A percentile compares a stretch with the other conserved stretches of the same genome.
phyloP scores from a whole-genome alignment of 2,329 filamentous ascomycete species.

The Neopestalotiopsis sp. region DNA sequence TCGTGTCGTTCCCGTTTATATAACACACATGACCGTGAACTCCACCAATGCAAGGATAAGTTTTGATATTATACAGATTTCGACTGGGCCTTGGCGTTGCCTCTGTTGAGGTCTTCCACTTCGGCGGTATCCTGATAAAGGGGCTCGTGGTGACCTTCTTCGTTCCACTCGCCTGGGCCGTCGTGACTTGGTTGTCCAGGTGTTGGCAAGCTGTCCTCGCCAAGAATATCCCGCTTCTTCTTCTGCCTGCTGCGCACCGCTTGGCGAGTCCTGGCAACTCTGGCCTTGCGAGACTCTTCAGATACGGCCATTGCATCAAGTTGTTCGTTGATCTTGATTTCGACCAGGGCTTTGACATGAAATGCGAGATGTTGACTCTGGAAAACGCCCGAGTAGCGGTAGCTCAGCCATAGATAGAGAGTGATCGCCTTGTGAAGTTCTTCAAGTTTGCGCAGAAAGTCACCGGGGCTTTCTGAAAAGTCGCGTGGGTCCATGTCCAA shows the following conservation, averaged over 20 bases:
- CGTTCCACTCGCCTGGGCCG: slow-evolving; percentile 37
- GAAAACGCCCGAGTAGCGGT: slow-evolving; percentile 84
- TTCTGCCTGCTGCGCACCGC: slow-evolving; percentile 23
- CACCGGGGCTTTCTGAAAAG: slow-evolving; percentile 41
- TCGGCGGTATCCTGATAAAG: slow-evolving; percentile 33
- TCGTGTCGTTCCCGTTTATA: neutral
- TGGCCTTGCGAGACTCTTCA: slow-evolving; percentile 40
- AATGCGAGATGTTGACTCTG: slow-evolving; percentile 76
- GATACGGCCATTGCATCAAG: slow-evolving; percentile 62
- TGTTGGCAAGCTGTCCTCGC: slow-evolving; percentile 18
- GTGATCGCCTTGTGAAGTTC: slow-evolving; percentile 81
- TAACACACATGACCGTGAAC: slow-evolving; percentile 3
- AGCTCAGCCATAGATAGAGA: slow-evolving; percentile 91
- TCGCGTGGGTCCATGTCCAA: slow-evolving; percentile 66
- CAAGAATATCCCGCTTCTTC: slow-evolving; percentile 30
- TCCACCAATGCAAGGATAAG: slow-evolving; percentile 4
- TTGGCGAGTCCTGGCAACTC: slow-evolving; percentile 31
- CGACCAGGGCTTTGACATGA: slow-evolving; percentile 78
- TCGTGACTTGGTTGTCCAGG: slow-evolving; percentile 23
- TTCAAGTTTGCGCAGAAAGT: slow-evolving; percentile 75
- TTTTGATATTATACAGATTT: slow-evolving; percentile 10
- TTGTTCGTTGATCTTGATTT: slow-evolving; percentile 73
- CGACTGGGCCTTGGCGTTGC: neutral
- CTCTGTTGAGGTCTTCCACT: slow-evolving; percentile 14
- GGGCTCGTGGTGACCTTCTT: slow-evolving; percentile 43